A percentile compares a stretch with the other conserved stretches of the same genome.
Conservation (phyloP, 2,329 filamentous ascomycete genomes). For the Penicillium sp. region DNA sequence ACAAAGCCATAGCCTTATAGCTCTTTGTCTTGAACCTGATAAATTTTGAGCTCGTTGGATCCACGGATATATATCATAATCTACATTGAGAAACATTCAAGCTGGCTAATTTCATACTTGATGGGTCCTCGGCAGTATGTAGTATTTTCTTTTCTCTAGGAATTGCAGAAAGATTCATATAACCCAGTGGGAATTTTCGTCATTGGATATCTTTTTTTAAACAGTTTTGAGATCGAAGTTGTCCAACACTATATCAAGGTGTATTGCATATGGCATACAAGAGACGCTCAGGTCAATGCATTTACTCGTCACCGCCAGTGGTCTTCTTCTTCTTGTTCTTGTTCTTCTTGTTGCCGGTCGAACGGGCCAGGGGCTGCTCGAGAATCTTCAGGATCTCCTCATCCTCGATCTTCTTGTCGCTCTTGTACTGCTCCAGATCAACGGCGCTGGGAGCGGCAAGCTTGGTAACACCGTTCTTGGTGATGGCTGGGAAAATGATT, state of each 20-base stretch:
- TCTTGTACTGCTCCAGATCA: slow-evolving; percentile 82
- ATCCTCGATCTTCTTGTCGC: slow-evolving; percentile 97
- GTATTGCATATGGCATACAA: slow-evolving; percentile 23
- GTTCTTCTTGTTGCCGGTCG: slow-evolving; percentile 72
- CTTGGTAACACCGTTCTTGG: slow-evolving; percentile 93
- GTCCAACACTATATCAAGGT: slow-evolving; percentile 21
- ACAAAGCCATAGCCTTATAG: slow-evolving; percentile 2
- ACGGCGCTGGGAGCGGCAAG: slow-evolving; percentile 75
- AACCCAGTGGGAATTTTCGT: slow-evolving; percentile 19
- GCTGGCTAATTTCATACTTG: slow-evolving; percentile 1
- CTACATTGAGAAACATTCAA: slow-evolving; percentile 8
- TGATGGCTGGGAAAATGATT: slow-evolving; percentile 69
- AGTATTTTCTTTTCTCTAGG: slow-evolving; percentile 10
- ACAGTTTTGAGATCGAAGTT: slow-evolving; percentile 9
- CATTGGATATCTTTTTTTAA: slow-evolving; percentile 32
- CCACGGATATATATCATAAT: slow-evolving; percentile 14
- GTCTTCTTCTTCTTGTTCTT: slow-evolving; percentile 87
- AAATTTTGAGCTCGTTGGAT: slow-evolving; percentile 8
- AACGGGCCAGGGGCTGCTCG: slow-evolving; percentile 75
- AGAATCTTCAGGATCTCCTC: slow-evolving; percentile 95
- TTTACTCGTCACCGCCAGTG: slow-evolving; percentile 48
- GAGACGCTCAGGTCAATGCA: slow-evolving; percentile 18
- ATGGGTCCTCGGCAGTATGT: not conserved
- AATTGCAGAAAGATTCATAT: slow-evolving; percentile 15
- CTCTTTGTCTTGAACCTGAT: slow-evolving; percentile 1